Percentiles rank a stretch among this genome's conserved stretches.
Conservation (phyloP, 1,284 basidiomycete species). For the Porogramme epimiltina region DNA sequence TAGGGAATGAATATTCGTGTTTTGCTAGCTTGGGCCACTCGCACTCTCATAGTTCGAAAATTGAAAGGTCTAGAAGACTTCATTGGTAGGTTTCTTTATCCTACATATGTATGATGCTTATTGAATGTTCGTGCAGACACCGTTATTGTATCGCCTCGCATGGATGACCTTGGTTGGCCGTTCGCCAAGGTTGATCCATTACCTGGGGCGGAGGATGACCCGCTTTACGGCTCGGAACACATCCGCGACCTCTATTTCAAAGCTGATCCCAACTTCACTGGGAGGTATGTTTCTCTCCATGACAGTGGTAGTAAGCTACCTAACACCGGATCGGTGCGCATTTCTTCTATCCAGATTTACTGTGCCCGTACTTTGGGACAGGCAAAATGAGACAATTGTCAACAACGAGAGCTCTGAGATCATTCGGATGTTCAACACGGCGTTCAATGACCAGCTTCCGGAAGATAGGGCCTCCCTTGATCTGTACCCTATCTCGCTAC, state of each 20-base stretch:
- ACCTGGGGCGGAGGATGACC: conserved; percentile 74
- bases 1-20: neutral
- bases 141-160: conserved; percentile 63
- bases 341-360: conserved; percentile 54
- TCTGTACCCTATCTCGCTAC: conserved; percentile 22
- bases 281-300: conserved; percentile 47
- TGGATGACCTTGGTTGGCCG: conserved; percentile 87
- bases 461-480: conserved; percentile 55
- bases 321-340: conserved; percentile 83
- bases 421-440: conserved; percentile 88
- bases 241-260: conserved; percentile 87
- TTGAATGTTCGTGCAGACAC: neutral
- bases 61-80: conserved; percentile 91
- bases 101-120: neutral
- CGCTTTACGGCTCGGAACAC: conserved; percentile 69
- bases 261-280: conserved; percentile 70
- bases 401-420: conserved; percentile 96
- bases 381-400: conserved; percentile 86
- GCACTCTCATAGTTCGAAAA: conserved; percentile 86
- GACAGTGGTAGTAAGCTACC: conserved; percentile 51
- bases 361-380: conserved; percentile 94
- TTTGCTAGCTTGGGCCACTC: conserved; percentile 84
- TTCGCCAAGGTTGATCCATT: conserved; percentile 76
- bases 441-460: conserved; percentile 78
- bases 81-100: conserved; percentile 56